Percentiles rank a stretch among this genome's conserved stretches.
phyloP scores from a whole-genome alignment of 176 grass and related monocot genomes.

The Rhynchospora tenuis region DNA sequence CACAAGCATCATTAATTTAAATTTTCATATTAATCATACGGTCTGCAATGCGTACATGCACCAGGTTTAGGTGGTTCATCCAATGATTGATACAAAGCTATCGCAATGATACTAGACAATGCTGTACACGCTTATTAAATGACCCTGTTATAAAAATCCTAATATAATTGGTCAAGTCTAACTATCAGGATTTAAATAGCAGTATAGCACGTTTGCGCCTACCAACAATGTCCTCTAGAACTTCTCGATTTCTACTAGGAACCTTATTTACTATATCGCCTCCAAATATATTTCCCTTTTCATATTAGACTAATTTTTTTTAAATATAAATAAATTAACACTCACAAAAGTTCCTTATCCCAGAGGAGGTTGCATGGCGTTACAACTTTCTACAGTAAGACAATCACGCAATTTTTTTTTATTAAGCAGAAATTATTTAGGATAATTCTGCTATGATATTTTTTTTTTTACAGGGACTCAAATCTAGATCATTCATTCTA shows the following conservation, averaged over 20 bases:
- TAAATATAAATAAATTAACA: too few species aligned
- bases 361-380: too few species aligned
- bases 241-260: neutral
- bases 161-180: neutral
- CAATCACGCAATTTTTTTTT: too few species aligned
- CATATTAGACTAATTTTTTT: neutral
- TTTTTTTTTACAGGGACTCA: too few species aligned
- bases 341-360: too few species aligned
- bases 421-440: too few species aligned
- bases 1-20: too few species aligned
- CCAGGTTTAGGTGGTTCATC: neutral
- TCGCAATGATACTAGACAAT: neutral
- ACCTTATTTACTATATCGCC: neutral
- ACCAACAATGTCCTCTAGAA: neutral
- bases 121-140: neutral
- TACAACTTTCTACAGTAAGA: too few species aligned
- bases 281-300: neutral
- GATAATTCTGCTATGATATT: too few species aligned
- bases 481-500: too few species aligned
- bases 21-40: neutral
- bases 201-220: too few species aligned
- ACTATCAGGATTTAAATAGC: neutral
- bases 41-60: neutral
- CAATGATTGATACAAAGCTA: constrained; percentile 4
- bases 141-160: neutral